Evolutionary conservation across 805 yeast species (phyloP), one percentile per base, ranked within the genome.

Genomic region (Yamadazyma sp.): DNA sequence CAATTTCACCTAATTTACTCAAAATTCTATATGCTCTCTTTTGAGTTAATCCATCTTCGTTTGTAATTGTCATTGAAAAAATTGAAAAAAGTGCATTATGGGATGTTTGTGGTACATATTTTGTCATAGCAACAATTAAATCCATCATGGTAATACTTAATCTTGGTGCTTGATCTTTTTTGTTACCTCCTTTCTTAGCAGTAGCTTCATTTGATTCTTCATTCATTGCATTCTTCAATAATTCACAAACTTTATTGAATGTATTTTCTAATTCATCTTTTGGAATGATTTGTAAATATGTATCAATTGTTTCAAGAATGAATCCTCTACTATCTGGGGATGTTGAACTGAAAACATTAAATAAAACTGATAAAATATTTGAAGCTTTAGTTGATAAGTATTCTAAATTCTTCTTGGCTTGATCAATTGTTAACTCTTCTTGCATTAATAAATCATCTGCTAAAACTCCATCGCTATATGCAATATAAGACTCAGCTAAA

Each of bases 341-440:
- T 8, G 97, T 88, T 47, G 88, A 89, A n/a, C 91, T 78, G 60
- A 85, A 93, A 12, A 93, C 94, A 51, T 93, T 93, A 70, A 91
- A 86, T 33, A 93, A 66, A 14, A 88, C 96, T 9, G 95, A 83
- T 33, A 93, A 68, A 32, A 93, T 55, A 45, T 93, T 89, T 4
- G 85, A 61, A 4, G 95, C 78, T 44, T 76, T 81, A 0, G 76
- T 36, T 0, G 86, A 64, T 39, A 91, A 64, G 48, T 76, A 86
- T 42, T 75, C 73, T 35, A 88, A 45, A 48, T 83, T 80, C 31
- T 69, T 50, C 35, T 63, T 53, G 2, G 96, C 75, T 39, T 74
- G 68, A 10, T 60, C 59, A 17, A 70, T 59, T 10, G 93, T 75
- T 49, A 84, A 79, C 38, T 70, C 73, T 52, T 80, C 78, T 37